Evolutionary conservation across 2,329 filamentous ascomycete species (phyloP).

Genomic region (Beauveria caledonica): DNA sequence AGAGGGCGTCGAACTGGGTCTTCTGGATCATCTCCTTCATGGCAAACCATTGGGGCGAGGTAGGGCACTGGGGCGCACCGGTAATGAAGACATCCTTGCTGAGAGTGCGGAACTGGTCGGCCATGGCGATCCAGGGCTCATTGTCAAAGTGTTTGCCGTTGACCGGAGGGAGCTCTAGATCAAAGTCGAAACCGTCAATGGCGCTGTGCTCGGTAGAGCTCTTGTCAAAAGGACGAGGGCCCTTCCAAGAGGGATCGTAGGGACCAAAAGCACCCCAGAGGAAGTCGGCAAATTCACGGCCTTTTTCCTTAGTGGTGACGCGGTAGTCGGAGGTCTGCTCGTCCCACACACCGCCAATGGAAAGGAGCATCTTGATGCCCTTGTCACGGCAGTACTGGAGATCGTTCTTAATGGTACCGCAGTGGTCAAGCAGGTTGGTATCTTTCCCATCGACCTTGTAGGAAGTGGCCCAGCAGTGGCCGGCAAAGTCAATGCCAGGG

Average conservation of each 20-base stretch:
- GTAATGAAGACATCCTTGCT: constrained; percentile 29
- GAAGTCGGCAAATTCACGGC: constrained; percentile 29
- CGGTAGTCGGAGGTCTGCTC: constrained; percentile 23
- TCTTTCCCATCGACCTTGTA: constrained; percentile 15
- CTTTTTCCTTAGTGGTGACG: constrained; percentile 23
- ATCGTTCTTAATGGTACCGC: constrained; percentile 28
- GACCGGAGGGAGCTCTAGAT: constrained; percentile 29
- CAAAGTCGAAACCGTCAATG: constrained; percentile 37
- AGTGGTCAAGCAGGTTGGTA: constrained; percentile 28
- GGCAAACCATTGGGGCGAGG: constrained; percentile 19
- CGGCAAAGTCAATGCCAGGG: constrained; percentile 32
- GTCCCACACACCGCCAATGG: constrained; percentile 30
- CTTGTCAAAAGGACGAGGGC: constrained; percentile 32
- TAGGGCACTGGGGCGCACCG: constrained; percentile 38
- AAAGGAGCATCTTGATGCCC: constrained; percentile 35
- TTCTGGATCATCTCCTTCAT: constrained; percentile 31
- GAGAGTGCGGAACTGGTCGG: constrained; percentile 26
- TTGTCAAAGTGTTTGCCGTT: constrained; percentile 18
- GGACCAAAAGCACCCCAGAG: constrained; percentile 32
- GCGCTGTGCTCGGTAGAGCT: constrained; percentile 18
- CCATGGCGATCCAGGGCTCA: constrained; percentile 30
- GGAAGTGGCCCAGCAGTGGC: constrained; percentile 28
- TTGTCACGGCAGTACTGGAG: constrained; percentile 33
- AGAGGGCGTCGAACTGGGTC: constrained; percentile 34
- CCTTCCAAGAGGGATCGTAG: constrained; percentile 21